Evolutionary conservation across 345 rosid species (phyloP).

Genomic region (Geranium rotundifolium): DNA sequence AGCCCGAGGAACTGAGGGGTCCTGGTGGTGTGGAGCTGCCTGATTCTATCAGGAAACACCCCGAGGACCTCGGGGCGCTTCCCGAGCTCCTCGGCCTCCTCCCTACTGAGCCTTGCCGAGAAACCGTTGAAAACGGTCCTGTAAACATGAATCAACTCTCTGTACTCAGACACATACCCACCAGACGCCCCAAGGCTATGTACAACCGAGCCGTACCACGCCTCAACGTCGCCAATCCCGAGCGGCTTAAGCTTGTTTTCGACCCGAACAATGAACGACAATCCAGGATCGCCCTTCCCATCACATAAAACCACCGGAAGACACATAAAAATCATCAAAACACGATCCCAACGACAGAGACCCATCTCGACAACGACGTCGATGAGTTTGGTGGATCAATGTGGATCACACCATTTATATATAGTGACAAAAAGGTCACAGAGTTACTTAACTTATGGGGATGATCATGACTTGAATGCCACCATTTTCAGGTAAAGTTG

Average conservation of each 20-base stretch:
- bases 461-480: too few species aligned
- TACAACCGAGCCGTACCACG: constrained; percentile 7
- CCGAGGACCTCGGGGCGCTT: neutral
- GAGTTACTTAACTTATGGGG: too few species aligned
- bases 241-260: constrained; percentile 8
- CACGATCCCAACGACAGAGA: too few species aligned
- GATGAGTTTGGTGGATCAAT: neutral
- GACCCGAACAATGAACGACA: constrained; percentile 11
- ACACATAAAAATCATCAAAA: too few species aligned
- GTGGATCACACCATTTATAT: neutral
- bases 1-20: constrained; percentile 21
- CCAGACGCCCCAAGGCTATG: neutral
- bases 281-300: neutral
- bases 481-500: too few species aligned
- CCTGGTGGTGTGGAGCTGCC: constrained; percentile 16
- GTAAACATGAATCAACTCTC: constrained; percentile 11
- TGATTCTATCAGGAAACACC: constrained; percentile 8
- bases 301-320: neutral
- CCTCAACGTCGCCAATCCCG: neutral
- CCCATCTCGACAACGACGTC: neutral
- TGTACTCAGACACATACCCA: neutral
- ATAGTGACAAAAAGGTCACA: neutral
- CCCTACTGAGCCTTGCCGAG: constrained; percentile 8
- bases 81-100: constrained; percentile 6
- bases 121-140: constrained; percentile 19